Conservation (phyloP, 1,284 basidiomycete genomes). For the Apiotrichum montevideense region DNA sequence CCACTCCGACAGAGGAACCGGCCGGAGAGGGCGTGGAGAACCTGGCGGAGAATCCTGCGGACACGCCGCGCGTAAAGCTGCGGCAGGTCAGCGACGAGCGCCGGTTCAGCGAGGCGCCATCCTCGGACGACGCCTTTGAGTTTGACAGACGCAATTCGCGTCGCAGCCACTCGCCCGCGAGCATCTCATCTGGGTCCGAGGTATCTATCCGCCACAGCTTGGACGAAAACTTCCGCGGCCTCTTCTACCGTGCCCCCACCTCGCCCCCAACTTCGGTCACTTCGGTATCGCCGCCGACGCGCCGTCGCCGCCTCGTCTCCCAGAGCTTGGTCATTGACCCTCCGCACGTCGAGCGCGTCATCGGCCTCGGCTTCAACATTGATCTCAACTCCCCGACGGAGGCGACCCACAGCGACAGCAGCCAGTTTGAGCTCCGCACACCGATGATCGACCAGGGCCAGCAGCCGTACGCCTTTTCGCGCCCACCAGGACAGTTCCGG, state of each 20-base stretch:
- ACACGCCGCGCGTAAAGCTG: background rate
- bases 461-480: background rate
- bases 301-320: background rate
- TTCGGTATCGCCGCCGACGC: background rate
- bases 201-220: constrained; percentile 11
- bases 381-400: background rate
- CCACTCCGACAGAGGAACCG: no score
- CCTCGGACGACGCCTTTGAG: background rate
- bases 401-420: constrained; percentile 18
- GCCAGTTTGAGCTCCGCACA: constrained; percentile 24
- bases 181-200: constrained; percentile 10
- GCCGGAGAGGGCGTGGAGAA: no score
- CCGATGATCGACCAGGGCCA: constrained; percentile 10
- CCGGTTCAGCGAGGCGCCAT: background rate
- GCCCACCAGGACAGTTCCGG: no score
- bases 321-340: background rate
- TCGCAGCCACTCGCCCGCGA: background rate
- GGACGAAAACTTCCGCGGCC: constrained; percentile 22
- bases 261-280: background rate
- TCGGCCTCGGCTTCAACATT: constrained; percentile 12
- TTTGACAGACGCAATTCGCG: background rate
- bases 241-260: constrained; percentile 43
- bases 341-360: background rate
- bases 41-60: background rate
- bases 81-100: background rate